phyloP scores from a whole-genome alignment of 768 basidiomycete genomes.

The Thelephora aurantiotincta region DNA sequence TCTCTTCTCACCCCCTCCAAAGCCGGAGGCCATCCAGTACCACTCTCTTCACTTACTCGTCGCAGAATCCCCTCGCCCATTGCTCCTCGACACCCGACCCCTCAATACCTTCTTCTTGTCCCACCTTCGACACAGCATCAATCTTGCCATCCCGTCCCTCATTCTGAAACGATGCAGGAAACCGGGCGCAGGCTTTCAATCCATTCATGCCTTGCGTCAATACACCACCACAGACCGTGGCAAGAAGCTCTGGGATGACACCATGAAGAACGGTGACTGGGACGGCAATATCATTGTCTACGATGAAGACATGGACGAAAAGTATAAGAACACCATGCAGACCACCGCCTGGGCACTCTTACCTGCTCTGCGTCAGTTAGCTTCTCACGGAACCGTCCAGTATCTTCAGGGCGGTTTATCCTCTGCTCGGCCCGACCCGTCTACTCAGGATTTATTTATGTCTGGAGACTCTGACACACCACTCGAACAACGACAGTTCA shows the following conservation, averaged over 20 bases:
- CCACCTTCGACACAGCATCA: conserved; percentile 59
- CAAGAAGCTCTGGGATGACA: conserved; percentile 54
- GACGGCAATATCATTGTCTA: conserved; percentile 68
- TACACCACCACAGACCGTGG: conserved; percentile 74
- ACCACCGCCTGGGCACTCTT: conserved; percentile 60
- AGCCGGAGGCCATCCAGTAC: conserved; percentile 16
- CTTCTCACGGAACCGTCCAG: conserved; percentile 39
- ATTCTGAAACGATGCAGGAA: conserved; percentile 78
- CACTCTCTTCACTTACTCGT: conserved; percentile 22
- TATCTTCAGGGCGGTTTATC: conserved; percentile 66
- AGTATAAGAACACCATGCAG: conserved; percentile 40
- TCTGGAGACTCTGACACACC: conserved; percentile 18
- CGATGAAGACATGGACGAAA: conserved; percentile 63
- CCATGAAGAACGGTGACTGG: conserved; percentile 44
- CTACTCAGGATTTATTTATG: conserved; percentile 37
- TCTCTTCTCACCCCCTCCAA: conserved; percentile 6
- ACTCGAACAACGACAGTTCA: conserved; percentile 7
- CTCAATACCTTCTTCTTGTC: conserved; percentile 46
- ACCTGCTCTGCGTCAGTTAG: conserved; percentile 43
- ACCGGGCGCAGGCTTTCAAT: conserved; percentile 51
- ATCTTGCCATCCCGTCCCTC: conserved; percentile 80
- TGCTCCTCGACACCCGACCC: conserved; percentile 76
- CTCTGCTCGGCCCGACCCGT: conserved; percentile 41
- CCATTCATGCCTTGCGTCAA: conserved; percentile 55
- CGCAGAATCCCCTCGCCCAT: conserved; percentile 29